Base-by-base conservation (phyloP, 177 flowering plant species). In the Vitis hybrid region DNA sequence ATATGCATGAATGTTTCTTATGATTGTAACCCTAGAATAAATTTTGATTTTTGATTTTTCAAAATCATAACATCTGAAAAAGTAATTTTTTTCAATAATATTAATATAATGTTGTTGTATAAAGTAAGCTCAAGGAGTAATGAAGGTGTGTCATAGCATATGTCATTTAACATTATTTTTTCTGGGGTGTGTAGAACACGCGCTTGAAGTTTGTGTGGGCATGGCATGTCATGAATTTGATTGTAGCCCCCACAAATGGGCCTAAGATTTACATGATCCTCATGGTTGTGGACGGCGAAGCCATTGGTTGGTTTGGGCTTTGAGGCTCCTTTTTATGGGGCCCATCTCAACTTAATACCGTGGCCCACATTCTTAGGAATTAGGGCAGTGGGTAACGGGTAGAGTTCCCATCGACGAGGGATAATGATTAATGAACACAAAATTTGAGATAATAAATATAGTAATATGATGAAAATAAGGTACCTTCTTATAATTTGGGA, bases 241-340 rank as follows among this genome's bases (percentile, higher is more conserved):
- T 14, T 5, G 50, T 48, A 58, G 55, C 68, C 71, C 71, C 45
- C 69, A 52, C 18, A 52, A 61, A 56, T 73, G 62, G 71, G 71
- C 62, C 56, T 66, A 39, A 66, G 62, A 13, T 7, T 31, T 48
- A 39, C 6, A 60, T 19, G 51, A 39, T 59, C 64, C 64, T 51
- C 19, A 53, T 31, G 53, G 15, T 5, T 18, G 13, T 49, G 51
- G 15, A n/a, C 60, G 45, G 59, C 67, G 68, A 67, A 64, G 18
- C 50, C 21, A 67, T 62, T 62, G 76, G 76, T 29, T 56, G 15
- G 12, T 48, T 73, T 73, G 62, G 68, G 71, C 71, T 62, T 62
- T 49, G 51, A 12, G 26, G 53, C 16, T 61, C 18, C 22, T 56
- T 58, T 58, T 66, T 55, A 11, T 39, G 51, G 76, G 49, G 18